Conservation (phyloP, 305 asterid species). For the Petunia hybrid region DNA sequence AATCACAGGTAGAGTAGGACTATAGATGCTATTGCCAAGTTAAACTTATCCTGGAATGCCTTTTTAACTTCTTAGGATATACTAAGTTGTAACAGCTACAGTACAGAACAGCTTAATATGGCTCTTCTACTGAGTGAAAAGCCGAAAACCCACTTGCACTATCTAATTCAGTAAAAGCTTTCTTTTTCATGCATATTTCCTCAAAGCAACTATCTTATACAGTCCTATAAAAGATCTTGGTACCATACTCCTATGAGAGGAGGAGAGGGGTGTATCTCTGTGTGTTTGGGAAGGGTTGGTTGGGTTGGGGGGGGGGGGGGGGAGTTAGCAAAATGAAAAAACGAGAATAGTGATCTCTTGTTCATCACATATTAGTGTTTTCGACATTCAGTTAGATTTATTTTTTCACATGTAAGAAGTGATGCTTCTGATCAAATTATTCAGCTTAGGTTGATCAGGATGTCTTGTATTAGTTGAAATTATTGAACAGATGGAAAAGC, state of each 20-base stretch:
- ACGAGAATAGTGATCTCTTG: neutral
- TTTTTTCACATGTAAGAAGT: neutral
- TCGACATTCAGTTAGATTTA: neutral
- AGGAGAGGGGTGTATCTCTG: neutral
- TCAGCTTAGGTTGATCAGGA: conserved; percentile 5
- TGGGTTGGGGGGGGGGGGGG: neutral
- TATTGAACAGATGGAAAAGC: neutral
- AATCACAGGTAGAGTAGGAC: neutral
- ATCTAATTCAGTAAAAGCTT: conserved; percentile 18
- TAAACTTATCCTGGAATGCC: conserved; percentile 1
- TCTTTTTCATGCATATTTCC: conserved; percentile 24
- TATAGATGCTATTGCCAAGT: neutral
- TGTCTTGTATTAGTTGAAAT: conserved; percentile 16
- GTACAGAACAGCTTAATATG: conserved; percentile 8
- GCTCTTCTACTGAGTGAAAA: conserved; percentile 9
- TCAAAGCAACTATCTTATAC: conserved; percentile 1
- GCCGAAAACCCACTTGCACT: neutral
- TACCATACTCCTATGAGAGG: neutral
- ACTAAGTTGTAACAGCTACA: neutral
- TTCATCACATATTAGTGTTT: neutral
- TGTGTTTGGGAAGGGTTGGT: neutral
- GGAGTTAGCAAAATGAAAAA: neutral
- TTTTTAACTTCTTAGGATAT: conserved; percentile 25
- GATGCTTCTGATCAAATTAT: neutral
- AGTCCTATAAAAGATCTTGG: neutral